A percentile compares a stretch with the other conserved stretches of the same genome.
These are phyloP conservation scores for Cicer pinnatifidum DNA, from an alignment of 306 rosid genomes.

Conservation along the genomic window DNA sequence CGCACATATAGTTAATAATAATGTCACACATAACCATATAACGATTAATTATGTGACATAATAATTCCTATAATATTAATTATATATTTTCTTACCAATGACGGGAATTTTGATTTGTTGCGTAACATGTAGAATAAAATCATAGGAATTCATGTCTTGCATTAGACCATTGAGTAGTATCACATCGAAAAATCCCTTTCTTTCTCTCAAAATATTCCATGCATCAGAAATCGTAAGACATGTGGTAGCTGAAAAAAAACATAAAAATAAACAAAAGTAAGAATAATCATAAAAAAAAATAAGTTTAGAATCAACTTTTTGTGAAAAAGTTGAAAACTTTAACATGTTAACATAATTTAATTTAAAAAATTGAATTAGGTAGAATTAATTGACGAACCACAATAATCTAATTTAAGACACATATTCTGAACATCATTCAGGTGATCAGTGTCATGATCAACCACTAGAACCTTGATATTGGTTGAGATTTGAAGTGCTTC, in stretches of 20 bases:
- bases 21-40: neutral
- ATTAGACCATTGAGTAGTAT: slow-evolving; percentile 67
- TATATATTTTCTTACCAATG: slow-evolving; percentile 54
- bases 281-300: neutral
- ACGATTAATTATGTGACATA: neutral
- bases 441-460: slow-evolving; percentile 57
- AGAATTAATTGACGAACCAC: slow-evolving; percentile 33
- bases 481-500: slow-evolving; percentile 42
- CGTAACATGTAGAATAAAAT: slow-evolving; percentile 54
- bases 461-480: slow-evolving; percentile 63
- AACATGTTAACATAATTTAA: neutral
- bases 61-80: neutral
- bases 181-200: slow-evolving; percentile 55
- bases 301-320: too few relatives aligned
- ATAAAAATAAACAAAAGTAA: neutral
- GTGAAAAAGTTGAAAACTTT: neutral
- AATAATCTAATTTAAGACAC: slow-evolving; percentile 53
- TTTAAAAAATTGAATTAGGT: neutral
- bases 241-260: slow-evolving; percentile 49
- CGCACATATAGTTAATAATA: neutral
- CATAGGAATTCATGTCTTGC: slow-evolving; percentile 66
- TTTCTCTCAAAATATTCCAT: slow-evolving; percentile 55
- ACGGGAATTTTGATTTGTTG: slow-evolving; percentile 49
- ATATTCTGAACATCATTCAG: slow-evolving; percentile 50
- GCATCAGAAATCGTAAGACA: slow-evolving; percentile 53